Evolutionary conservation across 1,284 basidiomycete species (phyloP), one percentile per base, ranked within the genome.

Genomic region (Pseudozyma sp.): DNA sequence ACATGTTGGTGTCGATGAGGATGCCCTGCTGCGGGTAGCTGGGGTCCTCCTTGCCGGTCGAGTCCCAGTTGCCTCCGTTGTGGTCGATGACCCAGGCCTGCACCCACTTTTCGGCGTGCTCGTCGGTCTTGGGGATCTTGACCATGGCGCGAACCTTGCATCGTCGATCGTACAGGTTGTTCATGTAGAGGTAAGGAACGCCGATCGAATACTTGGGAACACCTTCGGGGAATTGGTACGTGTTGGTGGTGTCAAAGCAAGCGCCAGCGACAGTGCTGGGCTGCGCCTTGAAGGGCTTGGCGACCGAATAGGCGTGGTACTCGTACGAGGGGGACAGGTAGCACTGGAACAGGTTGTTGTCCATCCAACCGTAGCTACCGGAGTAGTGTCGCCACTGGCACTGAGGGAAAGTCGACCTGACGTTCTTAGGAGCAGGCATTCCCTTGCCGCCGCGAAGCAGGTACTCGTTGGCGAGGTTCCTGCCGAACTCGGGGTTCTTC

Each of bases 111-210:
- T 58, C 59, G 7, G 39, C 30, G 50, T 68, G 39, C 44, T 72
- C 43, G 46, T 67, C 57, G 46, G 59, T 68, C 50, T 61, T 47
- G 49, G 70, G 70, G 2, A 73, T 44, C 56, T 73, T 64, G 70
- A 73, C 63, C 39, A 75, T 37, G 17, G 63, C 67, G 17, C 71
- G 63, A 11, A 75, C 67, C 59, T 64, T 69, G 71, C 71, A 69
- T 37, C 67, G 62, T 17, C 71, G 51, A 50, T 67, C 62, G 59
- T 69, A 69, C 44, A 55, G 35, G 71, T 75, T 75, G 59, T 63
- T 69, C 35, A 75, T 47, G 71, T 63, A 75, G 16, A 67, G 58
- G 52, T 53, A 61, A 33, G 67, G 66, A 9, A 66, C 50, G 14
- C 39, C 19, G 33, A 73, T 73, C 31, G 53, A 42, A 57, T 57